Percentiles rank a stretch among this genome's conserved stretches.
Conservation (phyloP, 2,329 filamentous ascomycete genomes). For the Chalaropsis thielavioides region DNA sequence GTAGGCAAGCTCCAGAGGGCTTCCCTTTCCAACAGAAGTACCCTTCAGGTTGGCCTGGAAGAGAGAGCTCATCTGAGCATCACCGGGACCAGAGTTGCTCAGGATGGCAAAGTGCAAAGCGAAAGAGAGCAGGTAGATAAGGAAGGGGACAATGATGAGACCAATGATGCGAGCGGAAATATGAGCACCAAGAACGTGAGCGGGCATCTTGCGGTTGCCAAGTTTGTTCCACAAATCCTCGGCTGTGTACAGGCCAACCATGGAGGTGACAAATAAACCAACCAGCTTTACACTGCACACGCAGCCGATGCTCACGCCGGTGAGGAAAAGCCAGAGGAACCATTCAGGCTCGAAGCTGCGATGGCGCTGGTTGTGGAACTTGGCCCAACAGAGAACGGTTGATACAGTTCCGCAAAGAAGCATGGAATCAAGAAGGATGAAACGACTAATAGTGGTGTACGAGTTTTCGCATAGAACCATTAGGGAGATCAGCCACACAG, state of each 20-base stretch:
- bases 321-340: constrained; percentile 90
- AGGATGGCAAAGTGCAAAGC: constrained; percentile 88
- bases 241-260: constrained; percentile 88
- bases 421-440: constrained; percentile 98
- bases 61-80: constrained; percentile 99
- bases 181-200: constrained; percentile 64
- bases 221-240: constrained; percentile 99
- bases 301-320: constrained; percentile 88
- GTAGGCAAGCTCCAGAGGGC: constrained; percentile 77
- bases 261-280: constrained; percentile 83
- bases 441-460: constrained; percentile 95
- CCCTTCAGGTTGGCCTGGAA: constrained; percentile 95
- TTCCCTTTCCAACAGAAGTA: constrained; percentile 87
- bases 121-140: constrained; percentile 93
- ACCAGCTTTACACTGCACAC: constrained; percentile 99
- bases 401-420: constrained; percentile 97
- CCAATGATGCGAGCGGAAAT: constrained; percentile 66
- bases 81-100: constrained; percentile 83
- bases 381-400: constrained; percentile 91
- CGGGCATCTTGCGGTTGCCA: constrained; percentile 80
- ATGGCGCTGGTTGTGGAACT: constrained; percentile 79
- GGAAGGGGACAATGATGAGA: constrained; percentile 72
- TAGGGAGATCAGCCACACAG: constrained; percentile 87
- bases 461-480: constrained; percentile 99
- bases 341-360: constrained; percentile 81